Conservation (phyloP, 139 green algal species). For the Coelastrella sp. region DNA sequence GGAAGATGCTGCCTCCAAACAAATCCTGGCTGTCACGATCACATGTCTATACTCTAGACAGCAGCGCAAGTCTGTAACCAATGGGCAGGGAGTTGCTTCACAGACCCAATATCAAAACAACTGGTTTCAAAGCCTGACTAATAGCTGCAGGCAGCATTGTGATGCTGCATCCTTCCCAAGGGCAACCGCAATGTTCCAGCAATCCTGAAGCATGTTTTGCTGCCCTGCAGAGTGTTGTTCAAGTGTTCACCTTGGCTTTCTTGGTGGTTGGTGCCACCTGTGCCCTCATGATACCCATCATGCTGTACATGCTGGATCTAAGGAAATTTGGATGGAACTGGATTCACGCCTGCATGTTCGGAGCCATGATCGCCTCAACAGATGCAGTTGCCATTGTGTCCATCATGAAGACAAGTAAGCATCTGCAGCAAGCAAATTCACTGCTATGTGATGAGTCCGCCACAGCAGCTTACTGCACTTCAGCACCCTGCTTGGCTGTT, state of each 20-base stretch:
- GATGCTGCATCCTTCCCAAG: neutral
- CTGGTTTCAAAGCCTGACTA: no score
- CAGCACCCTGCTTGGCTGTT: no score
- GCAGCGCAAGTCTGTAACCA: no score
- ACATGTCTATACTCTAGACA: no score
- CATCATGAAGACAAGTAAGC: conserved; percentile 71
- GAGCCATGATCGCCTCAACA: conserved; percentile 81
- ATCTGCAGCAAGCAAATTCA: no score
- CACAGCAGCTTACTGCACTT: no score
- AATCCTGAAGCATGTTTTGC: neutral
- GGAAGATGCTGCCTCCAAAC: no score
- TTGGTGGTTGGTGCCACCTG: conserved; percentile 73
- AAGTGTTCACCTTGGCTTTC: conserved; percentile 82
- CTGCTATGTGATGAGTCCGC: no score
- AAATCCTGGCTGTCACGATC: no score
- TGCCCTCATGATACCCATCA: conserved; percentile 79
- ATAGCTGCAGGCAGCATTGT: no score
- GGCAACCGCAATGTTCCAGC: neutral
- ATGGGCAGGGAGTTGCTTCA: no score
- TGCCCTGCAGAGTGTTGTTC: conserved; percentile 64
- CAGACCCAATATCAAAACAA: no score
- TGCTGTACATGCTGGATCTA: conserved; percentile 80
- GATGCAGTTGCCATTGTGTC: conserved; percentile 84
- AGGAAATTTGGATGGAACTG: conserved; percentile 60
- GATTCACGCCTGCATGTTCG: conserved; percentile 79